Evolutionary conservation across 495 filamentous ascomycete genomes (phyloP), one percentile per base, ranked within the genome.

Genomic region (Trichoderma gamsii): DNA sequence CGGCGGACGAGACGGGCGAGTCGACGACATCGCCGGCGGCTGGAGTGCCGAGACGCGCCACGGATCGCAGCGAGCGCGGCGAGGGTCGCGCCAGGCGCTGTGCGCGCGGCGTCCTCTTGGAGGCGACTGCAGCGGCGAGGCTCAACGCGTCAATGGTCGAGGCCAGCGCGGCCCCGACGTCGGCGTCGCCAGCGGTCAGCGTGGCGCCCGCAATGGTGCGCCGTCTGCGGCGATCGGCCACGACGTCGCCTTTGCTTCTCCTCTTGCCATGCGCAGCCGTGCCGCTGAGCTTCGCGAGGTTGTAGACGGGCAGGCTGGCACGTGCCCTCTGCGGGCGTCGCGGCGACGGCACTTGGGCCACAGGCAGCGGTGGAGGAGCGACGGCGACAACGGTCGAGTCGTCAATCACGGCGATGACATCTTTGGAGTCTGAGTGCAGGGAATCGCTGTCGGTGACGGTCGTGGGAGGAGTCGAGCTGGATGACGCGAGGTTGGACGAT

Each of bases 251-350:
- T 27, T 79, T 81, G 12, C 77, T 67, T 66, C 76, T 70, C 65
- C 78, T 77, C 35, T 75, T 79, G 25, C 80, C 79, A 67, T 82
- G 79, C 44, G 72, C 71, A 18, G 76, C 77, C 21, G 80, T 85
- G 18, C 83, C 82, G 35, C 74, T 78, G 9, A 87, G 73, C 52
- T 82, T 77, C 41, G 82, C 78, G 35, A 87, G 74, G 67, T 88
- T 88, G 75, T 87, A 88, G 27, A 84, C 79, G 4, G 79, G 79
- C 11, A 81, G 69, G 63, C 79, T 82, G 1, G 77, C 70, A 49
- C 82, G 79, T 27, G 78, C 74, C 61, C 84, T 78, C 68, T 81
- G 79, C 65, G 78, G 76, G 56, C 82, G 84, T 43, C 65, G 63
- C 9, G 69, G 69, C 15, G 74, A 63, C 8, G 72, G 69, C 27